Percentiles rank a stretch among this genome's conserved stretches.
Evolutionary conservation across 2,329 filamentous ascomycete genomes (phyloP).

Genomic region (Cercospora brassicicola): DNA sequence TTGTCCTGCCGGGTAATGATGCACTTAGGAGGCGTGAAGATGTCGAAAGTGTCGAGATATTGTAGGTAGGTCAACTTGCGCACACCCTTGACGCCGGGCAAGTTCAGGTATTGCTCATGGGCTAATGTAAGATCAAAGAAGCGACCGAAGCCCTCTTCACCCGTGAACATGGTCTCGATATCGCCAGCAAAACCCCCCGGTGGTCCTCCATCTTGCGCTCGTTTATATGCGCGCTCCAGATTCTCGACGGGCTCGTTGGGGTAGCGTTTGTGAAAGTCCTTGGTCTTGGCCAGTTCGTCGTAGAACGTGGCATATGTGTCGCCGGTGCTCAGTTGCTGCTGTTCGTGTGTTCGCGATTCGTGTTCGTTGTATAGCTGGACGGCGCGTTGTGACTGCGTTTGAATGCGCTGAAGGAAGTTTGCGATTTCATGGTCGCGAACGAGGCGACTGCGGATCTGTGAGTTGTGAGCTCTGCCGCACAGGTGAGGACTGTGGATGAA

Average conservation of each 20-base stretch:
- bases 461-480: conserved; percentile 26
- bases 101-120: conserved; percentile 87
- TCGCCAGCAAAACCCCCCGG: conserved; percentile 55
- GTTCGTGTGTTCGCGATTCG: conserved; percentile 71
- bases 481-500: not conserved
- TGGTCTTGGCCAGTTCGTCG: conserved; percentile 75
- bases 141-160: conserved; percentile 89
- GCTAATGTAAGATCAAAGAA: conserved; percentile 84
- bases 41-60: conserved; percentile 88
- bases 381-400: conserved; percentile 78
- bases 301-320: conserved; percentile 92
- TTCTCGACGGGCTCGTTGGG: conserved; percentile 95
- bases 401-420: conserved; percentile 82
- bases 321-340: conserved; percentile 78
- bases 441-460: conserved; percentile 80
- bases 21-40: conserved; percentile 71
- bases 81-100: conserved; percentile 71
- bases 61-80: conserved; percentile 79
- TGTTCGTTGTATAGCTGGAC: conserved; percentile 82
- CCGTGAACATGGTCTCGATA: conserved; percentile 89
- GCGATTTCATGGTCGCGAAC: conserved; percentile 90
- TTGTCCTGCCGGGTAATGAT: conserved; percentile 80
- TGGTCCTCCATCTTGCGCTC: conserved; percentile 57
- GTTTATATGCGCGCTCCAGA: conserved; percentile 86
- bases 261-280: conserved; percentile 84